Evolutionary conservation across 2,329 filamentous ascomycete species (phyloP).

Genomic region (Xylariaceae sp.): DNA sequence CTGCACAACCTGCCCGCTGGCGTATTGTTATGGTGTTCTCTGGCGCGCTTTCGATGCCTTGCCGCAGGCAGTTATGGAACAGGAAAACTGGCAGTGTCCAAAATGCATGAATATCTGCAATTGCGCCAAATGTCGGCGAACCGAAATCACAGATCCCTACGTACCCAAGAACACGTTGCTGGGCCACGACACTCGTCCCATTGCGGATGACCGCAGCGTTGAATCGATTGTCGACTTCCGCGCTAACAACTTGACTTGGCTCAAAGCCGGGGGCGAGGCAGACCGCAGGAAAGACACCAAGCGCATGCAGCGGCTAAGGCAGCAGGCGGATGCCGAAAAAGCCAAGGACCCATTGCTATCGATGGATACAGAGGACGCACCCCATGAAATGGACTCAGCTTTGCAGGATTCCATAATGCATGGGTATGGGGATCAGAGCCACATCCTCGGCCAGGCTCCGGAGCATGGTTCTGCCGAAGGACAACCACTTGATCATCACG

Average conservation of each 20-base stretch:
- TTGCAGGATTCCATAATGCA: constrained; percentile 24
- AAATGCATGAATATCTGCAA: constrained; percentile 82
- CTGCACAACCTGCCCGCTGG: constrained; percentile 68
- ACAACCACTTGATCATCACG: constrained; percentile 7
- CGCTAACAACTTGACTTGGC: constrained; percentile 78
- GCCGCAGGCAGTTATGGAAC: constrained; percentile 74
- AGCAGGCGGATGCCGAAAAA: constrained; percentile 51
- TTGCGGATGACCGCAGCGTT: constrained; percentile 85
- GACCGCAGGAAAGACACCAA: constrained; percentile 49
- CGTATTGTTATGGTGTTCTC: constrained; percentile 88
- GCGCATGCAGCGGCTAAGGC: constrained; percentile 48
- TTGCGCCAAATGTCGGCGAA: constrained; percentile 67
- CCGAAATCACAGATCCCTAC: constrained; percentile 64
- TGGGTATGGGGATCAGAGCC: constrained; percentile 28
- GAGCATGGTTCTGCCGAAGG: constrained; percentile 8
- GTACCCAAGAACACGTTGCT: constrained; percentile 80
- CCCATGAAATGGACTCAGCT: constrained; percentile 22
- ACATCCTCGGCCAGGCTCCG: constrained; percentile 20
- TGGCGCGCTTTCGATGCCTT: constrained; percentile 88
- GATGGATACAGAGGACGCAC: constrained; percentile 19
- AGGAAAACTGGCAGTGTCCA: constrained; percentile 80
- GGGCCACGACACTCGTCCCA: constrained; percentile 82
- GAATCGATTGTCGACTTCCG: constrained; percentile 88
- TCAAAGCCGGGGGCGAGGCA: constrained; percentile 54
- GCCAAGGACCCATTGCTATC: constrained; percentile 34